A percentile compares a stretch with the other conserved stretches of the same genome.
Conservation (phyloP, 306 rosid species). For the Rosa chinensis region DNA sequence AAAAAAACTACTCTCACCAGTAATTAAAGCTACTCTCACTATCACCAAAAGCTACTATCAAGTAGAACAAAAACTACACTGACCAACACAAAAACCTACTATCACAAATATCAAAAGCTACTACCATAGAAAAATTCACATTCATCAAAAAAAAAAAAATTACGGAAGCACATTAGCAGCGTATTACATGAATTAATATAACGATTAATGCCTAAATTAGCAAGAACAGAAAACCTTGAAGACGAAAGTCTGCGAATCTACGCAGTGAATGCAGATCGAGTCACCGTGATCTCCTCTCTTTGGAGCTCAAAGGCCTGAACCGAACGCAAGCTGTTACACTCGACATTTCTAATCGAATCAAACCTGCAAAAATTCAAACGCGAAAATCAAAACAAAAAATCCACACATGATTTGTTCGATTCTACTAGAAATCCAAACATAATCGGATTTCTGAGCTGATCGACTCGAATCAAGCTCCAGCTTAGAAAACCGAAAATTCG, state of each 20-base stretch:
- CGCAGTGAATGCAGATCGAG: conserved; percentile 43
- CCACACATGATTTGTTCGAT: neutral
- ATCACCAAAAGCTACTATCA: too few species aligned
- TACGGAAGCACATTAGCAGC: too few species aligned
- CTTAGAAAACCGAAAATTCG: neutral
- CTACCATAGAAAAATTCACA: too few species aligned
- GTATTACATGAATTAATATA: neutral
- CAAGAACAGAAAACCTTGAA: conserved; percentile 55
- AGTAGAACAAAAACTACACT: too few species aligned
- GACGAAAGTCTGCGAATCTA: conserved; percentile 58
- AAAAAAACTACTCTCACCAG: too few species aligned
- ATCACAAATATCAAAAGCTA: too few species aligned
- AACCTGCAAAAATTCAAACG: neutral
- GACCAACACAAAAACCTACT: too few species aligned
- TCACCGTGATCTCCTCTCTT: conserved; percentile 56
- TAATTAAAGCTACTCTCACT: too few species aligned
- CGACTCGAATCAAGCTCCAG: neutral
- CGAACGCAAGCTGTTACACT: conserved; percentile 63
- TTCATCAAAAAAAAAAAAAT: too few species aligned
- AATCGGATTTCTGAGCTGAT: neutral
- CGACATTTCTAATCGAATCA: conserved; percentile 41
- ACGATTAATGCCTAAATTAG: neutral
- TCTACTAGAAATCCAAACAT: neutral
- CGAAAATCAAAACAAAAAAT: neutral
- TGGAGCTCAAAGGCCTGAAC: conserved; percentile 68